Evolutionary conservation across 192 early-diverging fungal species (phyloP).

Genomic region (Umbelopsis ramanniana): DNA sequence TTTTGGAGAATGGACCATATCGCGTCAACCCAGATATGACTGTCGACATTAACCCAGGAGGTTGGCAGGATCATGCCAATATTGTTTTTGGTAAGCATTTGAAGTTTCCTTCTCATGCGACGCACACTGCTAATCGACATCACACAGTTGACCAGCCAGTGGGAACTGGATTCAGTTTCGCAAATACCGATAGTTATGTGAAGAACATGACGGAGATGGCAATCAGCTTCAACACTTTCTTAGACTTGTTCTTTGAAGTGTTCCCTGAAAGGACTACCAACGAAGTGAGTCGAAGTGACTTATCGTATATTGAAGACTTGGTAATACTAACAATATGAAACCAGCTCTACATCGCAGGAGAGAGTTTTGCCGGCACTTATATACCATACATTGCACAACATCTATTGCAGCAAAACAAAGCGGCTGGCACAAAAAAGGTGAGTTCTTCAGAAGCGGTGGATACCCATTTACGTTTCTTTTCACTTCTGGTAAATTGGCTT

Average conservation of each 20-base stretch:
- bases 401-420: slow-evolving; percentile 39
- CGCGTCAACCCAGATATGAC: slow-evolving; percentile 48
- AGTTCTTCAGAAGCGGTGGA: background rate
- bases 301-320: background rate
- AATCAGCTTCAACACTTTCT: slow-evolving; percentile 48
- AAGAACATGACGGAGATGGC: slow-evolving; percentile 54
- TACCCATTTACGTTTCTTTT: background rate
- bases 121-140: background rate
- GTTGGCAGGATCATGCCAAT: slow-evolving; percentile 67
- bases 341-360: slow-evolving; percentile 66
- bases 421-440: slow-evolving; percentile 34
- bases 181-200: slow-evolving; percentile 38
- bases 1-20: slow-evolving; percentile 63
- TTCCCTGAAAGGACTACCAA: slow-evolving; percentile 53
- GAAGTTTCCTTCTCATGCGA: background rate
- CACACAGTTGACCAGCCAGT: slow-evolving; percentile 65
- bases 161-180: slow-evolving; percentile 65
- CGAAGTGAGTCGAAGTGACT: slow-evolving; percentile 39
- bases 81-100: slow-evolving; percentile 53
- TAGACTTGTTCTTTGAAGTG: slow-evolving; percentile 50
- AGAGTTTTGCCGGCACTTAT: slow-evolving; percentile 67
- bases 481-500: background rate
- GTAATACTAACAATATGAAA: background rate
- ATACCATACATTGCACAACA: slow-evolving; percentile 59
- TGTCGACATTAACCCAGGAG: slow-evolving; percentile 47